phyloP scores from a whole-genome alignment of 1,284 basidiomycete species.

The Ceratobasidium papillatum region DNA sequence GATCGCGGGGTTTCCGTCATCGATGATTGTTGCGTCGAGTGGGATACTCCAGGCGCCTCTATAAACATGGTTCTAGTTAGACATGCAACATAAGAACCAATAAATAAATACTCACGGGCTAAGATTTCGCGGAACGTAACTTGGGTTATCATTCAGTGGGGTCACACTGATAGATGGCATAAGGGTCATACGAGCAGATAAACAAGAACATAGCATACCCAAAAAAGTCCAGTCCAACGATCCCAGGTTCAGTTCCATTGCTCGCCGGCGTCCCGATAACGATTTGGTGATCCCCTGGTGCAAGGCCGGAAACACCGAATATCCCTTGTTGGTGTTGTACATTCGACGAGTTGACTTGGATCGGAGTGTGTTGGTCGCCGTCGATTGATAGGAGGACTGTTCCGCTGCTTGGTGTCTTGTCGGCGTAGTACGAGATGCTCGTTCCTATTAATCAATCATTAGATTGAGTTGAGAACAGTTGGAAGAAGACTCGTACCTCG shows the following conservation, averaged over 20 bases:
- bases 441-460: not conserved
- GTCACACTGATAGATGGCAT: not conserved
- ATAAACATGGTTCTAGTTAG: not conserved
- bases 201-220: not conserved
- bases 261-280: not conserved
- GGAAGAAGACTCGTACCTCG: not conserved
- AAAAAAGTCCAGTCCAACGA: not conserved
- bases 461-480: not conserved
- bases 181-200: not conserved
- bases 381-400: not conserved
- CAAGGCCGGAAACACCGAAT: not conserved
- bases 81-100: too few species aligned
- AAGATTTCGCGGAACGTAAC: not conserved
- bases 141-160: not conserved
- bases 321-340: not conserved
- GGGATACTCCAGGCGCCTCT: not conserved
- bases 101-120: not conserved
- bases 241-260: not conserved
- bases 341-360: not conserved
- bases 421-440: conserved; percentile 5
- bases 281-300: conserved; percentile 11
- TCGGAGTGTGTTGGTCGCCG: not conserved
- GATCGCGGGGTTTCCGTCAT: not conserved
- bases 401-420: not conserved
- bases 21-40: not conserved